Percentiles rank a stretch among this genome's conserved stretches.
Evolutionary conservation across 2,329 filamentous ascomycete species (phyloP).

Genomic region (Conoideocrella luteorostrata): DNA sequence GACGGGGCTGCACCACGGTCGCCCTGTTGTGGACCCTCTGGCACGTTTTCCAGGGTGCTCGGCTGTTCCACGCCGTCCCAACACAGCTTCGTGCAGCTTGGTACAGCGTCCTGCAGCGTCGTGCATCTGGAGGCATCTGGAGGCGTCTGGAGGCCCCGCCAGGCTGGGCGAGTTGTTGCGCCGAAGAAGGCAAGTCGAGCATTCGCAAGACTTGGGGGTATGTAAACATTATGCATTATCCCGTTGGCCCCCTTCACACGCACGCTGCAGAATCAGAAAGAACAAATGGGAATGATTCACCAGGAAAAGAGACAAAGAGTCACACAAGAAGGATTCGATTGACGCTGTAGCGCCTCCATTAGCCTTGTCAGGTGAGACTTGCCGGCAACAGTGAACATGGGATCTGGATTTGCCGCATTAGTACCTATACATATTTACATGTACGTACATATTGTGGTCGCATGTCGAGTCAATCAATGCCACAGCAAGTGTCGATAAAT

Average conservation of each 20-base stretch:
- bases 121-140: not conserved
- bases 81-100: not conserved
- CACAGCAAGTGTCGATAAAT: too few species aligned
- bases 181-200: not conserved
- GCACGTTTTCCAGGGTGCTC: slow-evolving; percentile 8
- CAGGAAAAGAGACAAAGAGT: not conserved
- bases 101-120: not conserved
- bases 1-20: slow-evolving; percentile 10
- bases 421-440: too few species aligned
- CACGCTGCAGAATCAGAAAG: too few species aligned
- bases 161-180: not conserved
- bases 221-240: too few species aligned
- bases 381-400: not conserved
- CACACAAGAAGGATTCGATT: not conserved
- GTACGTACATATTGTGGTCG: too few species aligned
- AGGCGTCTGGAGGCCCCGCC: slow-evolving; percentile 1
- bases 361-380: not conserved
- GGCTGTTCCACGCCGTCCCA: not conserved
- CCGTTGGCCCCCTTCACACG: too few species aligned
- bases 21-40: slow-evolving; percentile 7
- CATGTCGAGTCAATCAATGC: too few species aligned
- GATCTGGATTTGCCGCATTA: not conserved
- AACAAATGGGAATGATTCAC: not conserved
- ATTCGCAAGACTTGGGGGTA: too few species aligned
- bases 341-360: not conserved